A percentile compares a stretch with the other conserved stretches of the same genome.
Evolutionary conservation across 2,329 filamentous ascomycete genomes (phyloP).

Genomic region (Knufia fluminis): DNA sequence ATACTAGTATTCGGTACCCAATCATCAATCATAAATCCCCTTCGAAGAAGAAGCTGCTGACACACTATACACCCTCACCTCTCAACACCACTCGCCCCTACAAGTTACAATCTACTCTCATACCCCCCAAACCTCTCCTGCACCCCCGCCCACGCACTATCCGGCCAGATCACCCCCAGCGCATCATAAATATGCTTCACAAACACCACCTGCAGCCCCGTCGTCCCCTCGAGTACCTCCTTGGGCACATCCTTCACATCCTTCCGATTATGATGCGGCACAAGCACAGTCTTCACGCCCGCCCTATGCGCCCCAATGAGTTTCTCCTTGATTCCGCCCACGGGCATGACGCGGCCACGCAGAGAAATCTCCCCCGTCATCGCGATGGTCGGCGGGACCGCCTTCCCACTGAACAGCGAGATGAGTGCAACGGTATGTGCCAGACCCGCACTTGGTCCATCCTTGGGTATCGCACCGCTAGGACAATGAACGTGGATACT

Average conservation of each 20-base stretch:
- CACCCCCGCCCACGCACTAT: conserved; percentile 72
- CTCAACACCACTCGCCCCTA: no score
- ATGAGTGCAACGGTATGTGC: conserved; percentile 91
- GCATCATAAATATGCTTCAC: conserved; percentile 96
- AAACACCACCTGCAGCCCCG: conserved; percentile 78
- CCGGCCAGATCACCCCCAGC: conserved; percentile 83
- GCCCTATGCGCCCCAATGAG: conserved; percentile 87
- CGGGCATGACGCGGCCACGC: conserved; percentile 80
- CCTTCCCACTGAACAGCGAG: conserved; percentile 74
- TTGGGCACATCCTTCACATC: conserved; percentile 83
- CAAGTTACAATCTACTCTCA: conserved; percentile 64
- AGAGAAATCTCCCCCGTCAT: conserved; percentile 83
- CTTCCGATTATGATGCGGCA: conserved; percentile 83
- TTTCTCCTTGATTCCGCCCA: conserved; percentile 98
- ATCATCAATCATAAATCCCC: no score
- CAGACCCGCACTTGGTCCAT: conserved; percentile 73
- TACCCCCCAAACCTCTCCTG: conserved; percentile 50
- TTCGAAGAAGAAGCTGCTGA: no score
- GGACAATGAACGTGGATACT: conserved; percentile 96
- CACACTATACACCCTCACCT: no score
- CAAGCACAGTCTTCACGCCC: conserved; percentile 84
- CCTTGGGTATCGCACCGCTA: conserved; percentile 88
- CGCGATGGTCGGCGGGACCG: conserved; percentile 82
- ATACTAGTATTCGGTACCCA: no score
- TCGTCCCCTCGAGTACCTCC: conserved; percentile 57